Evolutionary conservation across 495 filamentous ascomycete species (phyloP).

Genomic region (Penicillium simplicissimum): DNA sequence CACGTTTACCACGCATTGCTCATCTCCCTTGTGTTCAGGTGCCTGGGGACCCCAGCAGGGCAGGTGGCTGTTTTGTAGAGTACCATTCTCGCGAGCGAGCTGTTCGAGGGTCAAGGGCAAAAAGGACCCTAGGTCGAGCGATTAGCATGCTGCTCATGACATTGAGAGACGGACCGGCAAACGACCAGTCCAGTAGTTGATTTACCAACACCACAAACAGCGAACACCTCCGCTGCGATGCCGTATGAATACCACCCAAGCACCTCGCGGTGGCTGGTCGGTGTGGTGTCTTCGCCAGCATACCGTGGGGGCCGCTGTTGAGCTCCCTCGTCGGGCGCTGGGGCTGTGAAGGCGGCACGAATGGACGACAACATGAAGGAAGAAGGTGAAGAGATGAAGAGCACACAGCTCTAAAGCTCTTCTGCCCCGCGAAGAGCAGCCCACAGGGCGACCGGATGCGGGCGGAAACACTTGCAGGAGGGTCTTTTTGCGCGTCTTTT

Average conservation of each 20-base stretch:
- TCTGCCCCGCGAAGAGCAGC: not conserved
- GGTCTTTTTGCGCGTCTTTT: not conserved
- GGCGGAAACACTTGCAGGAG: conserved; percentile 22
- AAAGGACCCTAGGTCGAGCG: conserved; percentile 64
- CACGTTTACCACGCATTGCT: conserved; percentile 49
- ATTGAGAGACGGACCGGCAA: not conserved
- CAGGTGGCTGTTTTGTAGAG: conserved; percentile 56
- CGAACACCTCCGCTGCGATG: conserved; percentile 89
- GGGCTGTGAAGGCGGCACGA: conserved; percentile 26
- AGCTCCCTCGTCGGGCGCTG: conserved; percentile 19
- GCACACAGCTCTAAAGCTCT: not conserved
- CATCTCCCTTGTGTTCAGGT: conserved; percentile 24
- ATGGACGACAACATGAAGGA: conserved; percentile 26
- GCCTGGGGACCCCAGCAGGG: conserved; percentile 40
- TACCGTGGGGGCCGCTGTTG: conserved; percentile 54
- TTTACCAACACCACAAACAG: conserved; percentile 73
- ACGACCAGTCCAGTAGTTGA: not conserved
- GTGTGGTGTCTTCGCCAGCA: conserved; percentile 76
- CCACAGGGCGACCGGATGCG: conserved; percentile 17
- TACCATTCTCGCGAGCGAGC: conserved; percentile 78
- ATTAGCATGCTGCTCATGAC: not conserved
- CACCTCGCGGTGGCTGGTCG: conserved; percentile 77
- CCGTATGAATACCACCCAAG: conserved; percentile 88
- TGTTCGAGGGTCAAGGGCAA: conserved; percentile 88
- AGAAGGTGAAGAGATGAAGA: conserved; percentile 19